A percentile compares a stretch with the other conserved stretches of the same genome.
Evolutionary conservation across 2,329 filamentous ascomycete species (phyloP).

Genomic region (Annulohypoxylon truncatum): DNA sequence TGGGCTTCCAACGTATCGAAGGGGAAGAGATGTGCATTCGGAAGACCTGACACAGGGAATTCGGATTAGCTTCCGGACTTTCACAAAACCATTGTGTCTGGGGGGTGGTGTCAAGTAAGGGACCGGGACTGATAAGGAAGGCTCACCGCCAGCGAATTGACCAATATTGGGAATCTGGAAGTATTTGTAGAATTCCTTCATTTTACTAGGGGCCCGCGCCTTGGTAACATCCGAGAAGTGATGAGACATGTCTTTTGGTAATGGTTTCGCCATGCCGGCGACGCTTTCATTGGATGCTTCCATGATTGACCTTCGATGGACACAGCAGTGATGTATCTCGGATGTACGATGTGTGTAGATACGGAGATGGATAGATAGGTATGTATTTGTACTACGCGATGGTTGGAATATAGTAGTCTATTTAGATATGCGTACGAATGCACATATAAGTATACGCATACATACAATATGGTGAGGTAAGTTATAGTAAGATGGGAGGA

Average conservation of each 20-base stretch:
- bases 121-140: conserved; percentile 16
- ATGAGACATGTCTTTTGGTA: conserved; percentile 81
- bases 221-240: conserved; percentile 78
- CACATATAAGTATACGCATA: not conserved
- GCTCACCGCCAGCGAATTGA: conserved; percentile 70
- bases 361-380: not conserved
- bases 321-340: not conserved
- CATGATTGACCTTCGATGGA: conserved; percentile 33
- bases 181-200: conserved; percentile 90
- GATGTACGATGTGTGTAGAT: not conserved
- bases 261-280: conserved; percentile 49
- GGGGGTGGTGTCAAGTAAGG: not conserved
- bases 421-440: not conserved
- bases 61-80: conserved; percentile 10
- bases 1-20: conserved; percentile 91
- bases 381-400: not conserved
- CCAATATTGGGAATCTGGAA: conserved; percentile 73
- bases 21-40: conserved; percentile 84
- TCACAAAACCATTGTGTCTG: not conserved
- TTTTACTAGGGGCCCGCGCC: conserved; percentile 70
- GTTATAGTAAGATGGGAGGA: not conserved
- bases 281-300: conserved; percentile 26
- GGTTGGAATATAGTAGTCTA: not conserved
- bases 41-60: conserved; percentile 69
- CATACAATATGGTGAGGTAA: not conserved